phyloP scores from a whole-genome alignment of 768 basidiomycete species.

The Boletus eberwhitei region DNA sequence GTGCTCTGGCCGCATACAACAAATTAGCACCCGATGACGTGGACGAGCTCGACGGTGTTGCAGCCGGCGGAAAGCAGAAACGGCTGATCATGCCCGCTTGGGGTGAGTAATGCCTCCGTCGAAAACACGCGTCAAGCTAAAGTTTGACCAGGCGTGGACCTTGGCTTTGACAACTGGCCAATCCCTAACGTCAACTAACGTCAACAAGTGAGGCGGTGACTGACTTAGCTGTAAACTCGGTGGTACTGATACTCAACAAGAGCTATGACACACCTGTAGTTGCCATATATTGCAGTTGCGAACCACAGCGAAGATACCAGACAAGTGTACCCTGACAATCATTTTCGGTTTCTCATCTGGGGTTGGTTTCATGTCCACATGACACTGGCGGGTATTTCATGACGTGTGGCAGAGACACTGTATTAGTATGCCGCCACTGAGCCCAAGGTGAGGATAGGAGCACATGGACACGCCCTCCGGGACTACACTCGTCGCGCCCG shows the following conservation, averaged over 20 bases:
- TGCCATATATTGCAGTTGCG: background rate
- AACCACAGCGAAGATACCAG: background rate
- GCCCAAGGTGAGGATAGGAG: background rate
- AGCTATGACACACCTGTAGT: background rate
- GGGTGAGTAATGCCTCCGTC: conserved; percentile 45
- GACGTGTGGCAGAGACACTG: background rate
- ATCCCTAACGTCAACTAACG: conserved; percentile 1
- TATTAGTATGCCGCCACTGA: background rate
- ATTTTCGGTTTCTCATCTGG: background rate
- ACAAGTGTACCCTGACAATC: background rate
- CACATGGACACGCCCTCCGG: background rate
- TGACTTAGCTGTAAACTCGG: background rate
- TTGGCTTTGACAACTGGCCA: conserved; percentile 70
- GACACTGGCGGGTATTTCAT: background rate
- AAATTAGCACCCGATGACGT: conserved; percentile 53
- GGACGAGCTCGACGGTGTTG: conserved; percentile 52
- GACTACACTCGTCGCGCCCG: too few species aligned
- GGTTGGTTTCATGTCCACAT: background rate
- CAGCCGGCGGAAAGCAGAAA: conserved; percentile 60
- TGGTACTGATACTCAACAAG: background rate
- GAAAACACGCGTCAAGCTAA: conserved; percentile 11
- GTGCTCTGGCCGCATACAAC: conserved; percentile 44
- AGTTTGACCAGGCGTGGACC: conserved; percentile 48
- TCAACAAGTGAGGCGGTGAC: conserved; percentile 1
- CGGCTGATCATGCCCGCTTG: conserved; percentile 67